Conservation (phyloP, 345 rosid species). For the Brassica juncea region DNA sequence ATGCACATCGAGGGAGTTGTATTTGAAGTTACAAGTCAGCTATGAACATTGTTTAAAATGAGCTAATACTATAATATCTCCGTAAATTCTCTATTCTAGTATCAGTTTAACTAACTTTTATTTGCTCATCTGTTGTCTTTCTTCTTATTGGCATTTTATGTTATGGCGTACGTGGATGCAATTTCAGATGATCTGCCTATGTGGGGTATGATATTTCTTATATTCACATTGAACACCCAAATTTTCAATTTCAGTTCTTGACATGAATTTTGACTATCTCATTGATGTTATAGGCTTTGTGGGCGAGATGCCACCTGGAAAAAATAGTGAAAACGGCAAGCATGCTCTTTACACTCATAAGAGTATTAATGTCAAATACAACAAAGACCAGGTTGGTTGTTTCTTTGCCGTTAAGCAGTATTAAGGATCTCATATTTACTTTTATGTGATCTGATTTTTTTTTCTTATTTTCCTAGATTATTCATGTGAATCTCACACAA, state of each 20-base stretch:
- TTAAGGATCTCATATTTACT: not conserved
- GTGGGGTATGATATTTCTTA: conserved; percentile 66
- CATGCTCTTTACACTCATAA: conserved; percentile 83
- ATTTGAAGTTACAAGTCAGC: not conserved
- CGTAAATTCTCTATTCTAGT: not conserved
- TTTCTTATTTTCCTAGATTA: conserved; percentile 55
- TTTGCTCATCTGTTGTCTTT: conserved; percentile 30
- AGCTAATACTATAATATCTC: not conserved
- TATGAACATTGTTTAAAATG: conserved; percentile 1
- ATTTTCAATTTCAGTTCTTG: not conserved
- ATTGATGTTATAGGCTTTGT: conserved; percentile 65
- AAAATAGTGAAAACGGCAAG: conserved; percentile 72
- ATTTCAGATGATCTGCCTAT: conserved; percentile 90
- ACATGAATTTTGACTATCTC: not conserved
- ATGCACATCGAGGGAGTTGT: not conserved
- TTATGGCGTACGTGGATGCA: conserved; percentile 44
- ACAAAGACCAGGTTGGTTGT: conserved; percentile 79
- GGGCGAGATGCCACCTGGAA: conserved; percentile 75
- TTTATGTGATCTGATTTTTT: not conserved
- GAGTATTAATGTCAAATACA: conserved; percentile 64
- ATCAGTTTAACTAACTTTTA: not conserved
- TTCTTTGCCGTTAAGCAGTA: conserved; percentile 2
- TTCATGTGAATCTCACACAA: conserved; percentile 83
- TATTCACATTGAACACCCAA: not conserved
- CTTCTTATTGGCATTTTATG: conserved; percentile 18